These are phyloP conservation scores for Cyclotella kingstonii DNA, from an alignment of 108 stramenopile genomes.

Conservation along the genomic window DNA sequence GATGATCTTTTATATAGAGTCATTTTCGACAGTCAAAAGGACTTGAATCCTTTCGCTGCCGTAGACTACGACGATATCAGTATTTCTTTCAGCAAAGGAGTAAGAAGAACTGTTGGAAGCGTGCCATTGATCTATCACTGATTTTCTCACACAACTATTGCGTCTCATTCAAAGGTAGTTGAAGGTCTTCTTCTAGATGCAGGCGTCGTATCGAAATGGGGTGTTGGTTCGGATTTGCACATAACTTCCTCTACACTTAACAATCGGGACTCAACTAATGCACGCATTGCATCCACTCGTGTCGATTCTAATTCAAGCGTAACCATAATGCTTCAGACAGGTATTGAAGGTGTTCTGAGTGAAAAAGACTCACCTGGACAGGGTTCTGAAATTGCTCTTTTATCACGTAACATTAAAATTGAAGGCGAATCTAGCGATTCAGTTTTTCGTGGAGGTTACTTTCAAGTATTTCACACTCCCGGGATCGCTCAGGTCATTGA, in stretches of 20 bases:
- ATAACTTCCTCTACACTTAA: constrained; percentile 55
- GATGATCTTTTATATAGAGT: too few relatives aligned
- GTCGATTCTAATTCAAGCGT: constrained; percentile 32
- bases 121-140: constrained; percentile 2
- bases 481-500: constrained; percentile 52
- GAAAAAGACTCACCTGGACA: constrained; percentile 42
- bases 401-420: constrained; percentile 65
- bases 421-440: constrained; percentile 39
- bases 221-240: constrained; percentile 46
- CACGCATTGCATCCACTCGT: constrained; percentile 20
- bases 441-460: constrained; percentile 43
- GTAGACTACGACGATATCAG: constrained; percentile 49
- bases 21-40: constrained; percentile 4
- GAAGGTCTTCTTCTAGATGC: constrained; percentile 30
- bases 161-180: constrained; percentile 9
- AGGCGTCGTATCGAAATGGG: constrained; percentile 34
- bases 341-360: constrained; percentile 41
- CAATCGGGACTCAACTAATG: constrained; percentile 39
- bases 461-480: constrained; percentile 60
- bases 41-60: constrained; percentile 10
- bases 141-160: background rate
- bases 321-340: constrained; percentile 36
- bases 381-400: constrained; percentile 61
- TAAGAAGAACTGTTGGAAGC: too few relatives aligned
- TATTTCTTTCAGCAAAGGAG: constrained; percentile 29